Evolutionary conservation across 768 basidiomycete species (phyloP).

Genomic region (Sporobolomyces phaffii): DNA sequence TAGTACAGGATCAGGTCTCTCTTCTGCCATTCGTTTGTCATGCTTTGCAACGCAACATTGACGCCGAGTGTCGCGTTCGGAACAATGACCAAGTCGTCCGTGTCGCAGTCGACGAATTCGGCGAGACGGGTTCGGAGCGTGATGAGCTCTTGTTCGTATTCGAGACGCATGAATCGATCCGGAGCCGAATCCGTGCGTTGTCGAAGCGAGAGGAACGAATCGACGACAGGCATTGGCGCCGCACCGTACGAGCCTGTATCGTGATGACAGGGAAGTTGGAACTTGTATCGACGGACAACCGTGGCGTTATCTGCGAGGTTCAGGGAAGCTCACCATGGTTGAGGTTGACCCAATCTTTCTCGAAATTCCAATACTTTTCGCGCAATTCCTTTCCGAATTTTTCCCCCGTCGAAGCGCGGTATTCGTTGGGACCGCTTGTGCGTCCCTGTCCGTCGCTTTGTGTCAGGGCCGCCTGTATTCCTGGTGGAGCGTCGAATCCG

Average conservation of each 20-base stretch:
- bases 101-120: constrained; percentile 32
- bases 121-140: constrained; percentile 8
- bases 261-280: too few species aligned
- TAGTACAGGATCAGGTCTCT: constrained; percentile 36
- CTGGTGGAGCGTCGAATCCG: constrained; percentile 37
- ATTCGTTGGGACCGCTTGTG: not conserved
- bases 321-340: constrained; percentile 39
- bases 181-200: constrained; percentile 6
- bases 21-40: constrained; percentile 33
- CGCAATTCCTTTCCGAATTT: constrained; percentile 33
- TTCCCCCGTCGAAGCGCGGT: not conserved
- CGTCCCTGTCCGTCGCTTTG: too few species aligned
- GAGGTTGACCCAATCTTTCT: constrained; percentile 28
- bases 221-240: constrained; percentile 26
- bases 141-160: constrained; percentile 16
- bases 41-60: constrained; percentile 24
- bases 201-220: constrained; percentile 1
- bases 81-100: constrained; percentile 36
- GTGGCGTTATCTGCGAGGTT: too few species aligned
- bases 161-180: constrained; percentile 28
- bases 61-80: constrained; percentile 36
- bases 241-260: constrained; percentile 32
- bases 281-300: too few species aligned
- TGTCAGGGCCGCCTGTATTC: too few species aligned
- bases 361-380: constrained; percentile 33